phyloP scores from a whole-genome alignment of 1,139 yeast species.

The Hanseniaspora uvarum region DNA sequence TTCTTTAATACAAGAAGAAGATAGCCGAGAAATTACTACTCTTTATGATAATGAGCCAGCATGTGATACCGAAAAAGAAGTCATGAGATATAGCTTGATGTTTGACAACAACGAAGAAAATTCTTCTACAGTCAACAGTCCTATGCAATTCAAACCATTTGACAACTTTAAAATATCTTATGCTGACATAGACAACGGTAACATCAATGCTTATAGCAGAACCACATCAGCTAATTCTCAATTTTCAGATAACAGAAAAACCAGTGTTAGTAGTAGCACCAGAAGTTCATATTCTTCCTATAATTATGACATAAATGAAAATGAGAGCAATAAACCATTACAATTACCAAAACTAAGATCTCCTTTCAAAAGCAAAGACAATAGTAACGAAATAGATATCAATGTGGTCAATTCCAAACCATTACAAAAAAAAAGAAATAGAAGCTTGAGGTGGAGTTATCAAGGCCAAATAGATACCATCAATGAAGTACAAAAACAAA shows the following conservation, averaged over 20 bases:
- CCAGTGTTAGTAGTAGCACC: not conserved
- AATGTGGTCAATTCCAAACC: not conserved
- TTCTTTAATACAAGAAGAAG: conserved; percentile 15
- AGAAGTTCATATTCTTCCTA: not conserved
- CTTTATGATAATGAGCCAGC: conserved; percentile 1
- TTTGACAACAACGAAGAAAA: not conserved
- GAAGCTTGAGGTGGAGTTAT: conserved; percentile 17
- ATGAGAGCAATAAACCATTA: not conserved
- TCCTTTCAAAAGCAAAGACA: not conserved
- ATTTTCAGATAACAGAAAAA: conserved; percentile 5
- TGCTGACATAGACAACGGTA: not conserved
- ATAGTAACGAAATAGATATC: not conserved
- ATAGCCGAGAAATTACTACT: conserved; percentile 8
- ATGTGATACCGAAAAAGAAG: not conserved
- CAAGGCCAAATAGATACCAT: conserved; percentile 15
- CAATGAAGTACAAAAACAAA: conserved; percentile 12
- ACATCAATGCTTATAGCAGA: not conserved
- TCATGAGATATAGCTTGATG: conserved; percentile 1
- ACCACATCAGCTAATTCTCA: conserved; percentile 13
- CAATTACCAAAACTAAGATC: conserved; percentile 11
- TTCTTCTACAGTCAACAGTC: conserved; percentile 6
- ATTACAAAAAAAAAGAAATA: conserved; percentile 7
- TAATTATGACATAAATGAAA: not conserved
- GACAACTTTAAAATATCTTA: conserved; percentile 1
- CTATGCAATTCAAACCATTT: conserved; percentile 8